These are phyloP conservation scores for Penicillium oxalicum DNA, from an alignment of 2,329 filamentous ascomycete genomes.

Conservation along the genomic window DNA sequence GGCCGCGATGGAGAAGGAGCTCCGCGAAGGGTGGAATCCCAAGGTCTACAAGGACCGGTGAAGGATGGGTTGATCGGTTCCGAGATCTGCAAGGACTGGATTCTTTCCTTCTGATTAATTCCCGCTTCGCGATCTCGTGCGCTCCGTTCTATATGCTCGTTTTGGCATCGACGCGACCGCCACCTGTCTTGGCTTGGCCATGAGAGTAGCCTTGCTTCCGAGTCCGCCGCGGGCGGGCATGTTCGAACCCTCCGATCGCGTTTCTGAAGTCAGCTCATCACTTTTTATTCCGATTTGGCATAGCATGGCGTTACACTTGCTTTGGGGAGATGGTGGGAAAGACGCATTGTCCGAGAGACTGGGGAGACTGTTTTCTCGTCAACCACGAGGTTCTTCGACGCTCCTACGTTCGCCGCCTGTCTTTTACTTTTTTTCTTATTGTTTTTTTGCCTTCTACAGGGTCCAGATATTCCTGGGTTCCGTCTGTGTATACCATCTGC, in stretches of 20 bases:
- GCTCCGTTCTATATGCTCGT: neutral
- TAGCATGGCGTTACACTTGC: constrained; percentile 38
- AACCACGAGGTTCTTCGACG: constrained; percentile 9
- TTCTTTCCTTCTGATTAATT: neutral
- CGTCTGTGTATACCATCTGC: constrained; percentile 19
- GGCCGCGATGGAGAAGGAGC: constrained; percentile 67
- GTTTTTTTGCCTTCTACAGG: constrained; percentile 6
- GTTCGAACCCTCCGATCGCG: neutral
- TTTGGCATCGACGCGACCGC: neutral
- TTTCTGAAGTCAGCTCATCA: constrained; percentile 3
- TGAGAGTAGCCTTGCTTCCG: neutral
- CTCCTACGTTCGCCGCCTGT: neutral
- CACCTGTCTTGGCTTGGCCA: constrained; percentile 1
- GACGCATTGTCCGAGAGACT: too few species aligned
- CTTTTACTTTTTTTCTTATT: neutral
- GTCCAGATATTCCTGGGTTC: neutral
- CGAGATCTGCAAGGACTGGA: neutral
- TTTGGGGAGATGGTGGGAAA: constrained; percentile 8
- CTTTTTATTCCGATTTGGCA: constrained; percentile 26
- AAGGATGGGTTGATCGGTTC: constrained; percentile 9
- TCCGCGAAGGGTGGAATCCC: constrained; percentile 83
- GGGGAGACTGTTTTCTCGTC: constrained; percentile 19
- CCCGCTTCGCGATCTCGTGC: neutral
- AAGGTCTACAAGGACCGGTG: constrained; percentile 87
- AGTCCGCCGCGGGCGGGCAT: too few species aligned